Evolutionary conservation across 257 asterid species (phyloP).

Genomic region (Solanum appendiculatum): DNA sequence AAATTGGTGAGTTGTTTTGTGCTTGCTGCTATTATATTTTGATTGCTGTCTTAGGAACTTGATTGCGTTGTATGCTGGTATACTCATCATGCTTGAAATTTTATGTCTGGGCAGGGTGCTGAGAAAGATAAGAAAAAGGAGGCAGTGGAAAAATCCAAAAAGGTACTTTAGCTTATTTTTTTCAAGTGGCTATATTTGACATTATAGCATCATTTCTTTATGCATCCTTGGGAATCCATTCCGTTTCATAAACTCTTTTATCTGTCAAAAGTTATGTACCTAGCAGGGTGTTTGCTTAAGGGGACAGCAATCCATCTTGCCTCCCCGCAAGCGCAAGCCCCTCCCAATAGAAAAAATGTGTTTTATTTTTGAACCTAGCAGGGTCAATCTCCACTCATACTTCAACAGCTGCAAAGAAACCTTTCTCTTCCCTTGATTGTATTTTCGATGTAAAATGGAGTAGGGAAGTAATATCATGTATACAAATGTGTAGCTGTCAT

Average conservation of each 20-base stretch:
- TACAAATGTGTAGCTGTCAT: neutral
- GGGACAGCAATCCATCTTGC: neutral
- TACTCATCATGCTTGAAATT: neutral
- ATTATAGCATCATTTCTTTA: neutral
- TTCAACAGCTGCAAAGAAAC: neutral
- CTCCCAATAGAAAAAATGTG: neutral
- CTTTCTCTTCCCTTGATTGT: neutral
- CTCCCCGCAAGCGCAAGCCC: neutral
- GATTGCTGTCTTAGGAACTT: neutral
- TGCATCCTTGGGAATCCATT: no score
- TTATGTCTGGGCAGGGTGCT: neutral
- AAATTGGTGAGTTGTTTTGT: slow-evolving; percentile 35
- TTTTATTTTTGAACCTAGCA: neutral
- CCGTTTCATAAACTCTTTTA: no score
- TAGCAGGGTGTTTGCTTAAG: neutral
- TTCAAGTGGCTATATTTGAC: neutral
- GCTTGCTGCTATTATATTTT: neutral
- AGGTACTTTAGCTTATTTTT: neutral
- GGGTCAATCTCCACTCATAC: neutral
- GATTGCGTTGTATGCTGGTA: neutral
- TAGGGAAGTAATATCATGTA: neutral
- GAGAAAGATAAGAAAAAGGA: slow-evolving; percentile 6
- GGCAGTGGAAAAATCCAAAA: neutral
- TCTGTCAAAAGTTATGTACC: no score
- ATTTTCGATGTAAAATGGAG: neutral